phyloP scores from a whole-genome alignment of 352 stramenopile genomes.

The Halophytophthora polymorphica region DNA sequence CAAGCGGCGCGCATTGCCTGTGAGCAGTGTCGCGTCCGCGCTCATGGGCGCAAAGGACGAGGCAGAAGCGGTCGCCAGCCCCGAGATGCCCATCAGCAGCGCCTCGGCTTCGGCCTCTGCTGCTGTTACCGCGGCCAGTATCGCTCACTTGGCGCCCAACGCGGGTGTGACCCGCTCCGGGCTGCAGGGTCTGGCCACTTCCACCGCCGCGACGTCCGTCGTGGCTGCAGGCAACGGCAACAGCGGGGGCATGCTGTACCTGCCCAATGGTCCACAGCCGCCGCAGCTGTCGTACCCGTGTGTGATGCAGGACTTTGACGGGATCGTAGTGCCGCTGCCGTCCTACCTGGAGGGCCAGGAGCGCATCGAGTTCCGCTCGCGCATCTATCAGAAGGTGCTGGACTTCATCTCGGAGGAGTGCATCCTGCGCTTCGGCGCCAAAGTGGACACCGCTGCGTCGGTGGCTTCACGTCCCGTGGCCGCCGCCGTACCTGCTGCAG shows the following conservation, averaged over 20 bases:
- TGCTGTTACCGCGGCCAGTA: background rate
- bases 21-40: background rate
- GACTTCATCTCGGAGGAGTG: conserved; percentile 85
- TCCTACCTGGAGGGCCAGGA: conserved; percentile 75
- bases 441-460: conserved; percentile 5
- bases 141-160: background rate
- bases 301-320: conserved; percentile 73
- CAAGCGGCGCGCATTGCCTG: no score
- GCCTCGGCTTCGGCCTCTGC: background rate
- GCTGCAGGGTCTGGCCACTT: conserved; percentile 7
- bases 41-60: conserved; percentile 5
- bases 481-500: background rate
- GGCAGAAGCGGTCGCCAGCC: background rate
- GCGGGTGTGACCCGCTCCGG: background rate
- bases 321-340: conserved; percentile 72
- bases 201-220: background rate
- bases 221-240: conserved; percentile 6
- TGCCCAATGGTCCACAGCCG: conserved; percentile 48
- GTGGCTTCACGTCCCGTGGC: no score
- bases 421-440: conserved; percentile 46
- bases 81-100: background rate
- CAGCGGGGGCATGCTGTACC: conserved; percentile 30
- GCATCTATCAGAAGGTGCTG: conserved; percentile 80
- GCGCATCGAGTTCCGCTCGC: conserved; percentile 67
- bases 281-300: conserved; percentile 52